Evolutionary conservation across 768 basidiomycete genomes (phyloP), one percentile per base, ranked within the genome.

Genomic region (Suillus sp.): DNA sequence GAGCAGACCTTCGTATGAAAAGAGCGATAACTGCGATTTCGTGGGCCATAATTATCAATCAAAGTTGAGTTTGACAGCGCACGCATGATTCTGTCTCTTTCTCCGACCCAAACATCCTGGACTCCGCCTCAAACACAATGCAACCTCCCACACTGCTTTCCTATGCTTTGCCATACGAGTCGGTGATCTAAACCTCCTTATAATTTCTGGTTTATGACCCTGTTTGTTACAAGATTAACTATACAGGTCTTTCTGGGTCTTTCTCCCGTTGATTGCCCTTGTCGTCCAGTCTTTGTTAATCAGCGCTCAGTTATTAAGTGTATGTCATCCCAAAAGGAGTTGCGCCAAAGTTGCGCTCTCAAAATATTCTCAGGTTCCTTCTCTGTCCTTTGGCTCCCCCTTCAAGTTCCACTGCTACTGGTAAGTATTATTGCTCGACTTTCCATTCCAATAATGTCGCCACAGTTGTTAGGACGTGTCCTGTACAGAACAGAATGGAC

Each of bases 31-130:
- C 60, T 9, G 60, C 9, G 53, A 34, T 62, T 42, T 62, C 61
- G 34, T 38, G 68, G 69, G 66, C 72, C 69, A 75, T 74, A 74
- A 69, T 67, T 68, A 64, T 68, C 67, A 42, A 40, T 68, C 56
- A 62, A 62, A 40, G 43, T 43, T 54, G 27, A 34, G 57, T 38
- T 57, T 66, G 54, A 62, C 60, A 57, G 51, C 40, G 54, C 69
- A 66, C 68, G 67, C 71, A 74, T 71, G 66, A 64, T 67, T 47
- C 42, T 27, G 43, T 25, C 65, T 62, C 48, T 66, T 72, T 75
- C 74, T 75, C 74, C 74, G 74, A 67, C 74, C 69, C 69, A 75
- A 50, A 75, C 72, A 71, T 68, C 60, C 38, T 58, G 74, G 74
- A 62, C 74, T 75, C 74, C 74, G 74, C 74, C n/a, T 77, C 75